phyloP scores from a whole-genome alignment of 768 basidiomycete genomes.

The Tulasnella sp. region DNA sequence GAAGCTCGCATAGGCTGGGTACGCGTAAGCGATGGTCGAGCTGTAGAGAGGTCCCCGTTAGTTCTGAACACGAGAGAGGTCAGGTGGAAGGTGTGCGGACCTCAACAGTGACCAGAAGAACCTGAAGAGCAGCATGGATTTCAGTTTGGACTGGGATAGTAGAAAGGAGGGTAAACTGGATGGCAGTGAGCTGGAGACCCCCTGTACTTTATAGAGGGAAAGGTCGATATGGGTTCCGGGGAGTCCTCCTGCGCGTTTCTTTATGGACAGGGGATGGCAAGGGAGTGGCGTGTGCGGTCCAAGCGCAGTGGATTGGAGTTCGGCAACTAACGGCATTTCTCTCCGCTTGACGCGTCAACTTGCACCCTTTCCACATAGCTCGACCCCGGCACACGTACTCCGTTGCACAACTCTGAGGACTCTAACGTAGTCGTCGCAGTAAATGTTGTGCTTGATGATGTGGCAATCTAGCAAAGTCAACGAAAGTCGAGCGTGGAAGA shows the following conservation, averaged over 20 bases:
- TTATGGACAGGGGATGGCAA: not conserved
- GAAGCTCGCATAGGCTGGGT: constrained; percentile 95
- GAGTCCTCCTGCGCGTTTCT: not conserved
- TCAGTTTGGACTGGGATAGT: not conserved
- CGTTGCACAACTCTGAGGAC: not conserved
- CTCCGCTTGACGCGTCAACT: not conserved
- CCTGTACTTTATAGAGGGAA: not conserved
- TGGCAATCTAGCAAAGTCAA: not conserved
- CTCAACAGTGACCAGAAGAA: constrained; percentile 1
- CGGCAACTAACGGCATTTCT: not conserved
- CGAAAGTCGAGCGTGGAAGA: not conserved
- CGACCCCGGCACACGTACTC: not conserved
- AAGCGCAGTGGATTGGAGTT: not conserved
- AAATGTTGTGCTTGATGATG: not conserved
- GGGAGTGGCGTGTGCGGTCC: not conserved
- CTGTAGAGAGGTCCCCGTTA: constrained; percentile 19
- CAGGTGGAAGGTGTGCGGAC: not conserved
- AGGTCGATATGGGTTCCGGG: not conserved
- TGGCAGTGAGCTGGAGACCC: not conserved
- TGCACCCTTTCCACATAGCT: not conserved
- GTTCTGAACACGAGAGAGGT: not conserved
- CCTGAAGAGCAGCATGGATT: not conserved
- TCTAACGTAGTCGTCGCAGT: not conserved
- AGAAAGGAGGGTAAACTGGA: not conserved
- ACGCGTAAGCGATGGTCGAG: constrained; percentile 74